Base-by-base conservation (phyloP, 495 filamentous ascomycete genomes). In the Paragyromitra xinjiangensis region DNA sequence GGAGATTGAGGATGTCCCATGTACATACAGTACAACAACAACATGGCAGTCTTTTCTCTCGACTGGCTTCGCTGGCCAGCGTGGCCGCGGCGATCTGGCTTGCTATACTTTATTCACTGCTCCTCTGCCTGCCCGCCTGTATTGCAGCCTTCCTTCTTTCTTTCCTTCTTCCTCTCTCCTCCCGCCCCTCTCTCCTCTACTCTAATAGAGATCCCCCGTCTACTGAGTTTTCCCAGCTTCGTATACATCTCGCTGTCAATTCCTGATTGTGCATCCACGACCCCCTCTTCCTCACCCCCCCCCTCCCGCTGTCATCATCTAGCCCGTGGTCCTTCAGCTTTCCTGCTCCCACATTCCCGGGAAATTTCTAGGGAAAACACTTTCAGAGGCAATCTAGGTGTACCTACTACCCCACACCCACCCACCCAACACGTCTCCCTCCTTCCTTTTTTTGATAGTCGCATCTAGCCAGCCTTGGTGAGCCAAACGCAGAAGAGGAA, bases 81-180 rank as follows among this genome's bases (percentile, higher is more conserved):
- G 77, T 79, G 77, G 77, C 77, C 77, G 56, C 56, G 74, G 75
- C 77, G 77, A 79, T 79, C 77, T 79, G 67, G 74, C 75, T 69
- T 69, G 64, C 76, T 77, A 73, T 77, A 73, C 69, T 79, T 61
- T 71, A 78, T 78, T 63, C 68, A 66, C 65, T 78, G 34, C 45
- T 77, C 12, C 55, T 75, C 76, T 78, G 48, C 53, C 58, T 79
- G 39, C 62, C 48, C 72, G 66, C 55, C 74, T 71, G 75, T 78
- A 78, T 71, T 77, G 66, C 77, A 64, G 67, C 75, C 69, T 59
- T 40, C 75, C 44, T 42, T 51, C 48, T 51, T 34, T 64, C 65
- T 78, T 64, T 53, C 59, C 24, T 65, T 58, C 55, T 48, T 64
- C 19, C 48, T 71, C 37, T 39, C 55, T 56, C 37, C 59, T 64